Conservation (phyloP, 495 filamentous ascomycete genomes). For the Penicillium lagena region DNA sequence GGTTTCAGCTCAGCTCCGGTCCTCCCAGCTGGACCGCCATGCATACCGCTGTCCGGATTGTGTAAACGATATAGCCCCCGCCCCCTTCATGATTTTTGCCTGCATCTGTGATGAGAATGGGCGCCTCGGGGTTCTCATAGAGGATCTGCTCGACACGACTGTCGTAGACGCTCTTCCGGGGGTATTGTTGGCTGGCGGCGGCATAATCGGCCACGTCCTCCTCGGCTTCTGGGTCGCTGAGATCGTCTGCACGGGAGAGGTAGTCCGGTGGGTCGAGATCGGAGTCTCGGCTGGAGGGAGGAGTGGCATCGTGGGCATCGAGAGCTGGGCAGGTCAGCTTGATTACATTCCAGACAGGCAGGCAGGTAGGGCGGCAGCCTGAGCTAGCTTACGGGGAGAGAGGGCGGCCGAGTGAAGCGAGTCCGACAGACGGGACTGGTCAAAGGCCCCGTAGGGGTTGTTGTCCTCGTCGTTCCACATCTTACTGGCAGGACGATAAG, state of each 20-base stretch:
- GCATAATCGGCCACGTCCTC: conserved; percentile 45
- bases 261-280: conserved; percentile 52
- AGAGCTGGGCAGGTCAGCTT: conserved; percentile 18
- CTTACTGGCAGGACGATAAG: no score
- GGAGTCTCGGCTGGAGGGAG: conserved; percentile 39
- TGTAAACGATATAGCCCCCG: conserved; percentile 92
- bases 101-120: conserved; percentile 85
- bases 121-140: conserved; percentile 85
- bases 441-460: conserved; percentile 89
- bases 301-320: conserved; percentile 40
- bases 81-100: conserved; percentile 91
- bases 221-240: conserved; percentile 44
- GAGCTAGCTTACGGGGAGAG: conserved; percentile 37
- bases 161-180: conserved; percentile 78
- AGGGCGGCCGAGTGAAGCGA: conserved; percentile 59
- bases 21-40: neutral
- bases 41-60: conserved; percentile 86
- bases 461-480: conserved; percentile 88
- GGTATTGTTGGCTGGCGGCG: conserved; percentile 24
- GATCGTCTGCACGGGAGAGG: conserved; percentile 46
- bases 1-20: conserved; percentile 1
- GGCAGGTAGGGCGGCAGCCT: conserved; percentile 1
- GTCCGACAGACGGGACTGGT: conserved; percentile 71
- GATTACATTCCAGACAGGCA: conserved; percentile 8
- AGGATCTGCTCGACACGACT: conserved; percentile 95